Evolutionary conservation across 192 early-diverging fungal species (phyloP).

Genomic region (Rhizophagus clarus): DNA sequence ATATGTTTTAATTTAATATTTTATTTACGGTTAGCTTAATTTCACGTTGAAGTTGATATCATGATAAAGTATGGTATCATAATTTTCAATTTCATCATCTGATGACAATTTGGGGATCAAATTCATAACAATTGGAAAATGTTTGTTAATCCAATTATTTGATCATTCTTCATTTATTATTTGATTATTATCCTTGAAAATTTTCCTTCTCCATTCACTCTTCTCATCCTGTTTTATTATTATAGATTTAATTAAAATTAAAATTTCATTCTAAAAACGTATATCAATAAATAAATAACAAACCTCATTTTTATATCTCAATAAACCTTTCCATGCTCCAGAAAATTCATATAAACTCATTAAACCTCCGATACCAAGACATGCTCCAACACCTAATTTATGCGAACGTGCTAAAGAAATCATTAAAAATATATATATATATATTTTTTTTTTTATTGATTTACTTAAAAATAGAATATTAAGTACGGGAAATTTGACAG

Average conservation of each 20-base stretch:
- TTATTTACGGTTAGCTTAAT: too few species aligned
- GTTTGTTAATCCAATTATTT: neutral
- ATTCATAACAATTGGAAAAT: too few species aligned
- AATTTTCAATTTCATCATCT: too few species aligned
- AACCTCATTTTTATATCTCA: neutral
- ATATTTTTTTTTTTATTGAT: neutral
- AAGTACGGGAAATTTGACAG: neutral
- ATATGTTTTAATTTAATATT: too few species aligned
- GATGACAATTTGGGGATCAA: too few species aligned
- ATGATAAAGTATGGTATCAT: too few species aligned
- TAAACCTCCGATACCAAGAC: constrained; percentile 8
- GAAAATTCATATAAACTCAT: constrained; percentile 9
- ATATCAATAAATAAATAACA: too few species aligned
- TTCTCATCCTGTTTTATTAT: neutral
- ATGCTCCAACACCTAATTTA: neutral
- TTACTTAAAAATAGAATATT: neutral
- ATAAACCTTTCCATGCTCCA: constrained; percentile 2
- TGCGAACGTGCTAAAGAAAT: neutral
- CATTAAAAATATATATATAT: neutral
- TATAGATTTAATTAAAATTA: too few species aligned
- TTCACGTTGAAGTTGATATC: too few species aligned
- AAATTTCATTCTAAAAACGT: neutral
- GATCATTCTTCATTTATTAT: neutral
- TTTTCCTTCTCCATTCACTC: neutral
- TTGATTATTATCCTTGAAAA: neutral